Conservation (phyloP, 371 early-diverging fungal genomes). For the Sporodiniella umbellata region DNA sequence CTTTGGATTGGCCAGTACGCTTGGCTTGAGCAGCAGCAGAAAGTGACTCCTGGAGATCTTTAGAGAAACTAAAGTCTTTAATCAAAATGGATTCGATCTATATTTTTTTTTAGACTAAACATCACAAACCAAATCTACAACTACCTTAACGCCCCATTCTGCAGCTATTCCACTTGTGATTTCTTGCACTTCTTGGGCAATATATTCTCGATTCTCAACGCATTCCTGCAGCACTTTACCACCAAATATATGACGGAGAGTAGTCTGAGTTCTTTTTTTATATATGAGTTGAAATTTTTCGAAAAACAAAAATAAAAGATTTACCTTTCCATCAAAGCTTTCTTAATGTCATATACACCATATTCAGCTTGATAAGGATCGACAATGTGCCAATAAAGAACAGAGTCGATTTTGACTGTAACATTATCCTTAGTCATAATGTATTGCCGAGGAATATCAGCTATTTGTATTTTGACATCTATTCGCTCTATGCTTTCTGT, state of each 20-base stretch:
- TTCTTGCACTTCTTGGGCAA: slow-evolving; percentile 78
- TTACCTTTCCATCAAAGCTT: slow-evolving; percentile 75
- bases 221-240: slow-evolving; percentile 64
- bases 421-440: slow-evolving; percentile 93
- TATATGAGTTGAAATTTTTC: slow-evolving; percentile 52
- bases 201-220: slow-evolving; percentile 85
- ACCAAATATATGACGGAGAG: slow-evolving; percentile 70
- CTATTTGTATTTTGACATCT: slow-evolving; percentile 78
- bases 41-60: slow-evolving; percentile 77
- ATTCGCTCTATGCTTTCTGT: slow-evolving; percentile 67
- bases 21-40: slow-evolving; percentile 90
- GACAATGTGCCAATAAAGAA: slow-evolving; percentile 80
- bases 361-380: slow-evolving; percentile 83
- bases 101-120: slow-evolving; percentile 20
- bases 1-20: slow-evolving; percentile 84
- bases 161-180: slow-evolving; percentile 71
- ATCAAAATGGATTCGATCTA: slow-evolving; percentile 78
- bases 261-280: slow-evolving; percentile 63
- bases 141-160: slow-evolving; percentile 77
- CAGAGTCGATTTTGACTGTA: slow-evolving; percentile 75
- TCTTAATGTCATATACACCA: slow-evolving; percentile 68
- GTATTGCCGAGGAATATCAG: slow-evolving; percentile 68
- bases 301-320: background rate
- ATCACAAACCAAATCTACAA: too few relatives aligned
- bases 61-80: slow-evolving; percentile 81